Conservation (phyloP, 345 rosid species). For the Fremontodendron californicum region DNA sequence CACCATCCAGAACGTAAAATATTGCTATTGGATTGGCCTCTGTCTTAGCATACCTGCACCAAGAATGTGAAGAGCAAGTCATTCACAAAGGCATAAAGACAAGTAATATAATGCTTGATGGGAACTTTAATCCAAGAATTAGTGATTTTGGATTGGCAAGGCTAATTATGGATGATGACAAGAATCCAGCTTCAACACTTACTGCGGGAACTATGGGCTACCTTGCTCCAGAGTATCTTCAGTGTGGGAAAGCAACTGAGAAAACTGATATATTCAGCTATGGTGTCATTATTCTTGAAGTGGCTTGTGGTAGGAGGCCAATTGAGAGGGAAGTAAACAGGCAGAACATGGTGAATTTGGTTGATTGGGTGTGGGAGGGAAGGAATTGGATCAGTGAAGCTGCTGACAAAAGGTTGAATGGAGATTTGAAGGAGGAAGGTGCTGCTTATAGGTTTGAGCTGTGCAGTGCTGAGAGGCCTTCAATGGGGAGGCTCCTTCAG, state of each 20-base stretch:
- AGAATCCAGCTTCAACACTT: slow-evolving; percentile 84
- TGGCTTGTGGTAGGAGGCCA: slow-evolving; percentile 89
- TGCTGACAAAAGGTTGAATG: slow-evolving; percentile 64
- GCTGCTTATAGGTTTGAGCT: slow-evolving; percentile 67
- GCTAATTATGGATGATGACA: slow-evolving; percentile 83
- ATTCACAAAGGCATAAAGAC: slow-evolving; percentile 87
- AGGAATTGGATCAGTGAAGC: slow-evolving; percentile 67
- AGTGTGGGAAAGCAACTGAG: slow-evolving; percentile 82
- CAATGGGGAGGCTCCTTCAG: slow-evolving; percentile 84
- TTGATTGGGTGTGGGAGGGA: slow-evolving; percentile 94
- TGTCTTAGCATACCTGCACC: slow-evolving; percentile 72
- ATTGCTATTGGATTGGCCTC: slow-evolving; percentile 76
- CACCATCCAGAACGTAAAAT: slow-evolving; percentile 62
- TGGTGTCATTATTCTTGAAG: slow-evolving; percentile 80
- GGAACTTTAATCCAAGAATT: slow-evolving; percentile 68
- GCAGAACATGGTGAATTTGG: slow-evolving; percentile 75
- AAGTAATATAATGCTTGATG: slow-evolving; percentile 84
- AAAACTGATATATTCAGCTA: slow-evolving; percentile 82
- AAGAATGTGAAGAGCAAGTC: slow-evolving; percentile 90
- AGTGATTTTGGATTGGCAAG: slow-evolving; percentile 94
- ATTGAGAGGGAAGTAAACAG: slow-evolving; percentile 58
- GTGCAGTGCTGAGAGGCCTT: slow-evolving; percentile 73
- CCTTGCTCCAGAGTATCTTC: slow-evolving; percentile 93
- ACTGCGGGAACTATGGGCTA: slow-evolving; percentile 98
- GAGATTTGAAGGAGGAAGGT: slow-evolving; percentile 59